Base-by-base conservation (phyloP, 306 rosid genomes). In the Lagenaria siceraria region DNA sequence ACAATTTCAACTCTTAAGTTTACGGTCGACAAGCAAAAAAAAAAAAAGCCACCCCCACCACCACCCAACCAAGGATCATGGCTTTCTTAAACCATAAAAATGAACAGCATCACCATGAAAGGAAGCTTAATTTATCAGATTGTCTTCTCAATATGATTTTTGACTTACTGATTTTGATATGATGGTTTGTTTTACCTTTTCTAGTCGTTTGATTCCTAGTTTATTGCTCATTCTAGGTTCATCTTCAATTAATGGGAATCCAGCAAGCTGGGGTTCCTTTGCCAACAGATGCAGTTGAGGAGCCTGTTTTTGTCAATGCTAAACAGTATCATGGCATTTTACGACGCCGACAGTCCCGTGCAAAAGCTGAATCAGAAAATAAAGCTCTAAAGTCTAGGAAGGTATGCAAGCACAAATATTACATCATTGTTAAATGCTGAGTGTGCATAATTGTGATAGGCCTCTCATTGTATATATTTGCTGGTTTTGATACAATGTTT, bases 271-370 rank as follows among this genome's bases (percentile, higher is more conserved):
- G 97, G 36, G 96, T 91, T 83, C 98, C 98, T 72, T 87, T 93
- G 74, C 98, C 96, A 51, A 87, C 93, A 59, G 97, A 93, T 80
- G 93, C 96, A 25, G 96, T 93, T 76, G 97, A 91, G 88, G 98
- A 91, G 86, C 97, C 97, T 31, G 97, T 93, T 56, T 93, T 91
- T 87, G 98, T 91, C 78, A 93, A 93, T 82, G 98, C 98, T 63
- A 93, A 93, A 74, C 98, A 91, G 78, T 93, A 93, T 86, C 98
- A 88, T n/a, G 98, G 98, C 76, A 93, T 93, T 85, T 84, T 93
- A 81, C 84, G 97, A 61, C 97, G 97, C 10, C 84, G 98, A 40
- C 98, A 93, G 78, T 93, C 96, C 66, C 98, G 97, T 77, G 98
- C 98, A 42, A 93, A 91, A 88, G 98, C 98, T 78, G 98, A 93